Evolutionary conservation across 148 eudicot species (phyloP).

Genomic region (Silene conica): DNA sequence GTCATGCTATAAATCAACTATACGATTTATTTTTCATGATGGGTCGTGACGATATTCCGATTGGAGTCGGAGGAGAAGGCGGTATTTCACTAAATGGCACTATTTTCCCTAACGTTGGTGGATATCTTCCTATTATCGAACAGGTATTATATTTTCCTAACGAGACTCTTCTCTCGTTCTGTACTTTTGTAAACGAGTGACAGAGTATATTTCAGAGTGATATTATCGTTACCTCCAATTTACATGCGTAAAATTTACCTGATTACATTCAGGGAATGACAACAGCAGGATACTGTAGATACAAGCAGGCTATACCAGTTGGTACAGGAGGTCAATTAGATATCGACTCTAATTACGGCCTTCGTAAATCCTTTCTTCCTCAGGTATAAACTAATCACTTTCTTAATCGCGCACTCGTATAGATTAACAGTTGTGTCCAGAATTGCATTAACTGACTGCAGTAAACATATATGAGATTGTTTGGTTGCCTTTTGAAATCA

Average conservation of each 20-base stretch:
- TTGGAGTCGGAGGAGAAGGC: slow-evolving; percentile 92
- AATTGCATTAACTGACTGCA: too few relatives aligned
- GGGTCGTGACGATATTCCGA: slow-evolving; percentile 74
- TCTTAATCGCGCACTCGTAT: background rate
- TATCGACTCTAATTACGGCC: slow-evolving; percentile 63
- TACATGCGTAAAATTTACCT: background rate
- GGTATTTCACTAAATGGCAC: slow-evolving; percentile 67
- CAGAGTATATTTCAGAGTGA: too few relatives aligned
- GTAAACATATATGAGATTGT: too few relatives aligned
- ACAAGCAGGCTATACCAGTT: slow-evolving; percentile 73
- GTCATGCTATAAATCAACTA: slow-evolving; percentile 80
- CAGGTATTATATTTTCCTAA: too few relatives aligned
- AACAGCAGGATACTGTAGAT: slow-evolving; percentile 80
- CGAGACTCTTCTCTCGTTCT: too few relatives aligned
- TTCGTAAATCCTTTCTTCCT: slow-evolving; percentile 75
- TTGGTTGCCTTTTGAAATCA: too few relatives aligned
- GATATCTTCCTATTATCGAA: slow-evolving; percentile 73
- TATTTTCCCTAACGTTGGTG: slow-evolving; percentile 71
- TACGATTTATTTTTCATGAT: slow-evolving; percentile 88
- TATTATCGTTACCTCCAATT: background rate
- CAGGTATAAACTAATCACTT: slow-evolving; percentile 38
- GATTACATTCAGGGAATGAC: slow-evolving; percentile 45
- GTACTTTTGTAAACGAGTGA: too few relatives aligned
- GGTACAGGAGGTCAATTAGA: slow-evolving; percentile 71
- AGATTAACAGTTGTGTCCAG: too few relatives aligned